These are phyloP conservation scores for Mallotus nudiflorus DNA, from an alignment of 345 rosid genomes.

Conservation along the genomic window DNA sequence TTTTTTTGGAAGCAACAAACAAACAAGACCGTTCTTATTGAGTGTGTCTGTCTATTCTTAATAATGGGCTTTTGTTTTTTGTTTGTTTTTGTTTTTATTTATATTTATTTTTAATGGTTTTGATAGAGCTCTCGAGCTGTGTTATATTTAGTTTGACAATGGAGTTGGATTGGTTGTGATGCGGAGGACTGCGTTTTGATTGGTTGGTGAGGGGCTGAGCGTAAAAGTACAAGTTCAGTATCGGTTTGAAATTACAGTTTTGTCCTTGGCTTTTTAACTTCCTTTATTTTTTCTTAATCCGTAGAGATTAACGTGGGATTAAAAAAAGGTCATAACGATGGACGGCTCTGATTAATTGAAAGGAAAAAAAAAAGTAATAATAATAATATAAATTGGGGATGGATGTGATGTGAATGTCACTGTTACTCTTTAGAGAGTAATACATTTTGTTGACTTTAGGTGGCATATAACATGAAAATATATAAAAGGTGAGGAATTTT, in stretches of 20 bases:
- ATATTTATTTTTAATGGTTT: not conserved
- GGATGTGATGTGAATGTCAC: not conserved
- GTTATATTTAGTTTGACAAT: not conserved
- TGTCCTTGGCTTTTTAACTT: not conserved
- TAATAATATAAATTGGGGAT: too few relatives aligned
- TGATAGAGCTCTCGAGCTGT: not conserved
- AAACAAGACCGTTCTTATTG: not conserved
- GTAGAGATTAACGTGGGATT: not conserved
- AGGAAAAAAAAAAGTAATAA: too few relatives aligned
- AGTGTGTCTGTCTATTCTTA: not conserved
- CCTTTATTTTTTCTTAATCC: not conserved
- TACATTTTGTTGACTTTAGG: not conserved
- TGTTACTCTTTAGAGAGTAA: not conserved
- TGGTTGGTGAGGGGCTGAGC: conserved; percentile 4
- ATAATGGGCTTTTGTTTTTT: conserved; percentile 3
- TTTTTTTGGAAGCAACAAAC: not conserved
- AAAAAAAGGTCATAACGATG: not conserved
- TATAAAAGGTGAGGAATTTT: not conserved
- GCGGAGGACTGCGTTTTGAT: not conserved
- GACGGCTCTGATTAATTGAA: not conserved
- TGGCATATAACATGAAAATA: not conserved
- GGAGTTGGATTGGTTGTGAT: not conserved
- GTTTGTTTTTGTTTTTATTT: not conserved
- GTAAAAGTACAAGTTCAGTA: not conserved
- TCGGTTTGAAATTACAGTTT: not conserved